phyloP scores from a whole-genome alignment of 2,329 filamentous ascomycete species.

The Fusarium sp. region DNA sequence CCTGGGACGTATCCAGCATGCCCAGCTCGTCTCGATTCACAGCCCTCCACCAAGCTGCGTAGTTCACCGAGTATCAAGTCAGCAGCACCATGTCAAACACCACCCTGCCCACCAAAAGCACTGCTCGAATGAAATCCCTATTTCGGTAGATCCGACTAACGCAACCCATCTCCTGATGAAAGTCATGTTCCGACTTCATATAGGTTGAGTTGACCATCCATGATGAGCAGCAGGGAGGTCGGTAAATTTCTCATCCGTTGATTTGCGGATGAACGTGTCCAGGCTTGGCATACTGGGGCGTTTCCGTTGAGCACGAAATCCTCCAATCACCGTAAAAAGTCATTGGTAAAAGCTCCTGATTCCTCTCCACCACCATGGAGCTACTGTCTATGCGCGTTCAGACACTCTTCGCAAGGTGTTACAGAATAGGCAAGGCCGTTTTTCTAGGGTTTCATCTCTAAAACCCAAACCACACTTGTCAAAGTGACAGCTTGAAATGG shows the following conservation, averaged over 20 bases:
- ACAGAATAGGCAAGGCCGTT: neutral
- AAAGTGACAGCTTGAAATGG: neutral
- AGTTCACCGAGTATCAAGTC: neutral
- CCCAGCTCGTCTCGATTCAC: neutral
- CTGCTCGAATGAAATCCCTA: neutral
- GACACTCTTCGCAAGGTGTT: neutral
- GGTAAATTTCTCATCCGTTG: neutral
- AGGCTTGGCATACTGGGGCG: neutral
- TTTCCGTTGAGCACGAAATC: neutral
- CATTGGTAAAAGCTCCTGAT: neutral
- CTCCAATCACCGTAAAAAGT: neutral
- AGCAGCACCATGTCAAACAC: neutral
- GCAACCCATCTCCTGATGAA: no score
- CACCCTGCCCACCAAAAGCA: neutral
- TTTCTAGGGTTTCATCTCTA: neutral
- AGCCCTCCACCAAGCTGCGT: neutral
- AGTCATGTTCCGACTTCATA: neutral
- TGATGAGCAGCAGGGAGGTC: neutral
- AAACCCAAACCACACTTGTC: neutral
- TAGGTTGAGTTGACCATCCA: neutral
- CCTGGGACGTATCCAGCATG: neutral
- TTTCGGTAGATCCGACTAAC: neutral
- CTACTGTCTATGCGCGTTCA: neutral
- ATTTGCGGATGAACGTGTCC: neutral
- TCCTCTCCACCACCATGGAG: neutral